A percentile compares a stretch with the other conserved stretches of the same genome.
Evolutionary conservation across 495 filamentous ascomycete species (phyloP).

Genomic region (Cetradonia linearis): DNA sequence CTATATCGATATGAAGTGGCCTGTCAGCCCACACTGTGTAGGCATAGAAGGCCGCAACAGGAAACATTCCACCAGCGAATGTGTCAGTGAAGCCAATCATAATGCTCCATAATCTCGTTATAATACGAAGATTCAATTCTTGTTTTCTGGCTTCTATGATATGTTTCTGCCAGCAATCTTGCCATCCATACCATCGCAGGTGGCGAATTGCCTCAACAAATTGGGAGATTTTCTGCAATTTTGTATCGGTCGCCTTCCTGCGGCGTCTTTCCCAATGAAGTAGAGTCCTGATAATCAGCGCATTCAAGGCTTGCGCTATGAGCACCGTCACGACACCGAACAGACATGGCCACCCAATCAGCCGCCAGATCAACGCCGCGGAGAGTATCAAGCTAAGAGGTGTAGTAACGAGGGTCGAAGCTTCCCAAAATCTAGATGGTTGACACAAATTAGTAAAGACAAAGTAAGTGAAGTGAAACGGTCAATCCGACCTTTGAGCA

Average conservation of each 20-base stretch:
- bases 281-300: constrained; percentile 47
- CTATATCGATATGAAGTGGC: constrained; percentile 61
- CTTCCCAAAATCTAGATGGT: constrained; percentile 59
- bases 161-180: constrained; percentile 61
- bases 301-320: constrained; percentile 54
- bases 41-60: constrained; percentile 66
- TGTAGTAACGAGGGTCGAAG: constrained; percentile 52
- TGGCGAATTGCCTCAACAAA: constrained; percentile 79
- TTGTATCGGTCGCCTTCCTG: constrained; percentile 55
- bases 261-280: constrained; percentile 54
- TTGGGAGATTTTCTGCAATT: constrained; percentile 65
- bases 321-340: constrained; percentile 57
- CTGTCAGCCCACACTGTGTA: constrained; percentile 59
- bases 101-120: constrained; percentile 50
- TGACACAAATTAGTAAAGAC: not conserved
- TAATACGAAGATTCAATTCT: constrained; percentile 57
- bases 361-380: constrained; percentile 55
- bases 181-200: constrained; percentile 81
- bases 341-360: constrained; percentile 72
- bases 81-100: constrained; percentile 51
- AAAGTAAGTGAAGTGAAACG: constrained; percentile 1
- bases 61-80: constrained; percentile 58
- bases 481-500: constrained; percentile 42
- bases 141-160: constrained; percentile 60
- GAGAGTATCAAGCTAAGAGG: constrained; percentile 62